These are phyloP conservation scores for Byssoonygena ceratinophila DNA, from an alignment of 2,329 filamentous ascomycete genomes.

Conservation along the genomic window DNA sequence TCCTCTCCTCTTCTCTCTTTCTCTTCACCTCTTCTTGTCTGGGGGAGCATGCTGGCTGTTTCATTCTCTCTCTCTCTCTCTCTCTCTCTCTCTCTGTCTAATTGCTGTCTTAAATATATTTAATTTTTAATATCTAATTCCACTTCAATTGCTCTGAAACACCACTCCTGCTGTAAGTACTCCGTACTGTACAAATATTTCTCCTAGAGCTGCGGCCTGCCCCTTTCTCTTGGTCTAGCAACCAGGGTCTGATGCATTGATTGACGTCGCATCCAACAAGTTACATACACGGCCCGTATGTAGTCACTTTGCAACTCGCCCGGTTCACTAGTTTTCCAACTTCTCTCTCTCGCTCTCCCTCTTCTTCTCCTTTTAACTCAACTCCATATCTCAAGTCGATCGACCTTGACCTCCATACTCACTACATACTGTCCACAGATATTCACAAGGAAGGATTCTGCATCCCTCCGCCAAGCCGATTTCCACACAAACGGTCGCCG, in stretches of 20 bases:
- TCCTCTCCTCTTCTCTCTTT: background rate
- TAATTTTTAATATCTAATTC: background rate
- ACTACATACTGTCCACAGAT: background rate
- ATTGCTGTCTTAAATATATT: background rate
- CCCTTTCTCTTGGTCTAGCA: background rate
- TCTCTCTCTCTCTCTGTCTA: background rate
- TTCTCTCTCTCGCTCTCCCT: background rate
- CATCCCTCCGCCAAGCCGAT: constrained; percentile 2
- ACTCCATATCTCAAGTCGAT: background rate
- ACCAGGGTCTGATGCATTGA: background rate
- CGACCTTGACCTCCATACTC: background rate
- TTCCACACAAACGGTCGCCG: background rate
- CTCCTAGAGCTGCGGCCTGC: too few species aligned
- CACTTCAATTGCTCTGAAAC: background rate
- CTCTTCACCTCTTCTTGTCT: background rate
- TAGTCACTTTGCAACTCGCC: background rate
- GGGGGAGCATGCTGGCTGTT: too few species aligned
- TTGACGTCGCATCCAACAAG: constrained; percentile 2
- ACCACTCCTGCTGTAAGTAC: background rate
- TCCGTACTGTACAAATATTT: background rate
- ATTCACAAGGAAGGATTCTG: background rate
- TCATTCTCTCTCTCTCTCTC: background rate
- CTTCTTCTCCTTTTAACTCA: background rate
- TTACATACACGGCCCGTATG: background rate
- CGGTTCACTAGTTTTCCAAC: too few species aligned